Conservation (phyloP, 2,329 filamentous ascomycete genomes). For the Leptographium radiaticola region DNA sequence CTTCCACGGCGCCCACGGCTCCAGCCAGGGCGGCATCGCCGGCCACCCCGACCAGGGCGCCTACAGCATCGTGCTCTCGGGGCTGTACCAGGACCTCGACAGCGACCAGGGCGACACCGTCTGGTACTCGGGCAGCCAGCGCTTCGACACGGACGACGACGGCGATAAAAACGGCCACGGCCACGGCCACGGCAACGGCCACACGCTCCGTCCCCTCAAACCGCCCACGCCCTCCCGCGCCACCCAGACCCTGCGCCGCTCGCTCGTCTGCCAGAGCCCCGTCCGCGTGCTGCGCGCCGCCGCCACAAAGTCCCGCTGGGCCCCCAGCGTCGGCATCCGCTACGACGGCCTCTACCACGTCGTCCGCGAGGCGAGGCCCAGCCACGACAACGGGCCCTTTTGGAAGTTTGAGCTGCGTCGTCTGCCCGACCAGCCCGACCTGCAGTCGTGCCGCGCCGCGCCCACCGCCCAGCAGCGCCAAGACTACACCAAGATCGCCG, state of each 20-base stretch:
- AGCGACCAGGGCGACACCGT: conserved; percentile 14
- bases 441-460: conserved; percentile 7
- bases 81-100: conserved; percentile 14
- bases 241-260: conserved; percentile 13
- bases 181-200: conserved; percentile 3
- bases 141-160: conserved; percentile 8
- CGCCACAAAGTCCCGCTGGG: conserved; percentile 2
- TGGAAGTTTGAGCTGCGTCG: conserved; percentile 14
- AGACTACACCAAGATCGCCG: conserved; percentile 8
- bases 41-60: conserved; percentile 32
- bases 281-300: conserved; percentile 20
- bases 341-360: conserved; percentile 25
- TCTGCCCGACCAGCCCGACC: conserved; percentile 7
- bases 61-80: conserved; percentile 37
- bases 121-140: conserved; percentile 16
- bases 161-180: no score
- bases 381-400: conserved; percentile 10
- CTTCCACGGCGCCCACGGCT: conserved; percentile 40
- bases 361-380: background rate
- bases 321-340: conserved; percentile 17
- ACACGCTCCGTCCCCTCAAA: no score
- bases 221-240: background rate
- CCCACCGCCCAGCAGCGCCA: conserved; percentile 8
- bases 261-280: conserved; percentile 5
- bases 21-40: conserved; percentile 34